A percentile compares a stretch with the other conserved stretches of the same genome.
Conservation (phyloP, 345 rosid species). For the Eucalyptus globulus region DNA sequence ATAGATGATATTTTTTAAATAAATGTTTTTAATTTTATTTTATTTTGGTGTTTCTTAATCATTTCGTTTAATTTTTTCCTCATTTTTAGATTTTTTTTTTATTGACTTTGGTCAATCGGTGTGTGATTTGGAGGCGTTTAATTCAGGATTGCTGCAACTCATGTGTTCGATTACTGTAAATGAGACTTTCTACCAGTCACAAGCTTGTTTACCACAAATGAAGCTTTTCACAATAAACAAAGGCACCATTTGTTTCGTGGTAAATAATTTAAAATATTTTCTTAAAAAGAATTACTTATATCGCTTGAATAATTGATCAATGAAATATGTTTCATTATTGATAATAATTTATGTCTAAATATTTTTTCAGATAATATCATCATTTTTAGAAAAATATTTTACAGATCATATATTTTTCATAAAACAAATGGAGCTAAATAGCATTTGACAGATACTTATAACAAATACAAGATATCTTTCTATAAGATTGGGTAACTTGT, state of each 20-base stretch:
- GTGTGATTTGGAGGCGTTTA: background rate
- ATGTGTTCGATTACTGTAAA: background rate
- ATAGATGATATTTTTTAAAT: background rate
- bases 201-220: background rate
- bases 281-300: no score
- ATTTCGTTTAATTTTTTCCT: no score
- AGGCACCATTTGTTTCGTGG: no score
- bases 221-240: no score
- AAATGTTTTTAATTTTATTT: background rate
- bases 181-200: background rate
- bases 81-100: background rate
- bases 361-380: no score
- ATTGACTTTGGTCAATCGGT: background rate
- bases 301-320: no score
- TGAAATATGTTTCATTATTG: no score
- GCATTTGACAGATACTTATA: background rate
- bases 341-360: background rate
- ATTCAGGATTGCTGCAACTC: background rate
- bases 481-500: background rate
- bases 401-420: no score
- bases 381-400: no score
- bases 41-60: background rate
- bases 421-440: no score
- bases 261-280: no score
- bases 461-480: background rate